Evolutionary conservation across 352 stramenopile genomes (phyloP).

Genomic region (Nothophytophthora sp.): DNA sequence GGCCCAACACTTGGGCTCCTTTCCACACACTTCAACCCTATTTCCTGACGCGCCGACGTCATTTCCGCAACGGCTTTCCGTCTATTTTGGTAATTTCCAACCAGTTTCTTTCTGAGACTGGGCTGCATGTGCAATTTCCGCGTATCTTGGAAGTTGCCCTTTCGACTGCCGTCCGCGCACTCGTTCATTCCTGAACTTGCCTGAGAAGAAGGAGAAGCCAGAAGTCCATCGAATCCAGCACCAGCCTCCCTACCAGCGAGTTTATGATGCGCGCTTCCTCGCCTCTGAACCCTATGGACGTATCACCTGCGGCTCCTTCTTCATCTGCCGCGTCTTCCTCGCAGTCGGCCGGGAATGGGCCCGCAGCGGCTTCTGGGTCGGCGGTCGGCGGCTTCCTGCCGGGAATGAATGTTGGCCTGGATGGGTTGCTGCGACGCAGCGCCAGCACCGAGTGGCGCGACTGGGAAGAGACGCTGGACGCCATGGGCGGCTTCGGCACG

Average conservation of each 20-base stretch:
- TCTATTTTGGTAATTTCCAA: too few relatives aligned
- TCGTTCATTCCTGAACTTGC: constrained; percentile 24
- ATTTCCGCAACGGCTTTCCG: too few relatives aligned
- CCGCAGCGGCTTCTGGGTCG: neutral
- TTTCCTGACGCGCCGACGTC: too few relatives aligned
- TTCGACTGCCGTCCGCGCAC: neutral
- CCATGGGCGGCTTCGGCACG: too few relatives aligned
- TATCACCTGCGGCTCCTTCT: constrained; percentile 9
- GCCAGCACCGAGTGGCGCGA: constrained; percentile 41
- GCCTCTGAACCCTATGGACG: constrained; percentile 17
- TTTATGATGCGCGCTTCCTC: constrained; percentile 23
- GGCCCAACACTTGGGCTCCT: too few relatives aligned
- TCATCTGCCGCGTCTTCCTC: constrained; percentile 7
- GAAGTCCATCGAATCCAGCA: too few relatives aligned
- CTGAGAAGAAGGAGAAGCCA: constrained; percentile 3
- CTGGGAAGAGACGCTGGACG: constrained; percentile 41
- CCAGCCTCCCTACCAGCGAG: neutral
- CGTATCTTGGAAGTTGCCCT: too few relatives aligned
- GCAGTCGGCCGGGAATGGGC: neutral
- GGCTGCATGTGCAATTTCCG: too few relatives aligned
- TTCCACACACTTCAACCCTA: too few relatives aligned
- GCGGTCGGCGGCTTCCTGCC: neutral
- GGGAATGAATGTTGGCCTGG: neutral
- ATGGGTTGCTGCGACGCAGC: constrained; percentile 18
- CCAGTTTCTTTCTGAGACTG: too few relatives aligned